phyloP scores from a whole-genome alignment of 495 filamentous ascomycete genomes.

The Physcia stellaris region DNA sequence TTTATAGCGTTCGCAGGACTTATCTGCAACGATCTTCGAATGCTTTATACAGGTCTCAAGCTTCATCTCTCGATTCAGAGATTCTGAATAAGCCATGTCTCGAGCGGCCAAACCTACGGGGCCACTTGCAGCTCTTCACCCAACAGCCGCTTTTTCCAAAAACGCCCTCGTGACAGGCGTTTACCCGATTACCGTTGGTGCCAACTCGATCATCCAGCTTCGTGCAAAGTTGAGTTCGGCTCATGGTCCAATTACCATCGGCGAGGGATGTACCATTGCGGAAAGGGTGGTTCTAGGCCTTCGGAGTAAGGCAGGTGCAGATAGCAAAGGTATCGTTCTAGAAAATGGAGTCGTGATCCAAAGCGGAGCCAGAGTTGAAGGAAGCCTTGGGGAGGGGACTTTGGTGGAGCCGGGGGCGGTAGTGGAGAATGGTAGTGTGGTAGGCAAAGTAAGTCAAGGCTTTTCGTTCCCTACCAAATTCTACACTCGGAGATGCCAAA shows the following conservation, averaged over 20 bases:
- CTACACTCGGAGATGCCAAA: neutral
- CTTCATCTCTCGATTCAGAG: no score
- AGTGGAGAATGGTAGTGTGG: constrained; percentile 42
- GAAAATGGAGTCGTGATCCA: constrained; percentile 50
- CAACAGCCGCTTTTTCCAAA: no score
- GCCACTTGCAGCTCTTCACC: no score
- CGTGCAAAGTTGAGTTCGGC: constrained; percentile 43
- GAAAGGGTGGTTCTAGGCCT: constrained; percentile 45
- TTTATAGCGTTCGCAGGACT: no score
- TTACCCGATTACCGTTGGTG: constrained; percentile 46
- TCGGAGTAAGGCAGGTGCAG: constrained; percentile 28
- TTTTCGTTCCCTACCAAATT: constrained; percentile 2
- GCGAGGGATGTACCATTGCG: constrained; percentile 34
- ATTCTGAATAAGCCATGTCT: no score
- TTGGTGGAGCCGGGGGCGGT: constrained; percentile 45
- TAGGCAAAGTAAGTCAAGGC: constrained; percentile 49
- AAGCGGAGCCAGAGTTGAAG: constrained; percentile 21
- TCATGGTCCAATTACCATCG: constrained; percentile 47
- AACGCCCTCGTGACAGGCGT: constrained; percentile 29
- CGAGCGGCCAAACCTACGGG: no score
- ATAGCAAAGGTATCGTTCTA: constrained; percentile 42
- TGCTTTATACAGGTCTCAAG: no score
- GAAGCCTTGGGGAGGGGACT: constrained; percentile 48
- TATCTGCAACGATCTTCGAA: no score
- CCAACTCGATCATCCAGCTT: constrained; percentile 46